A percentile compares a stretch with the other conserved stretches of the same genome.
Evolutionary conservation across 805 yeast genomes (phyloP).

Genomic region (Nakazawaea laoshanensis): DNA sequence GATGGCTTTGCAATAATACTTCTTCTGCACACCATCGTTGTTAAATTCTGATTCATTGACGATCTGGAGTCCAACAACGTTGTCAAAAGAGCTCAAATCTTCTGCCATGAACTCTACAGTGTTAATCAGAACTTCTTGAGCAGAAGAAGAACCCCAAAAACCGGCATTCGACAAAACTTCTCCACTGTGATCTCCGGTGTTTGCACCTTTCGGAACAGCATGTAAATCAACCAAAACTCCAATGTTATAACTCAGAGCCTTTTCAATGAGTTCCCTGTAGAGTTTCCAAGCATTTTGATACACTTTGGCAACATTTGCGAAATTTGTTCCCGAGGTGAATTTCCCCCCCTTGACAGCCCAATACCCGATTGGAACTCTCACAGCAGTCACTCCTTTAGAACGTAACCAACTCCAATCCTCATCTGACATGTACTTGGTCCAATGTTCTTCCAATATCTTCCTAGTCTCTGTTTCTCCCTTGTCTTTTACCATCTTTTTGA

Average conservation of each 20-base stretch:
- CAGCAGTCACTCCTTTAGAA: constrained; percentile 61
- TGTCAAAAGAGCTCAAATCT: constrained; percentile 50
- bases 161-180: constrained; percentile 47
- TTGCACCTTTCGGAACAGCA: constrained; percentile 91
- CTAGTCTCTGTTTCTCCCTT: constrained; percentile 49
- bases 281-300: constrained; percentile 71
- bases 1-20: constrained; percentile 60
- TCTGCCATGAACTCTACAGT: constrained; percentile 51
- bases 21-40: constrained; percentile 43
- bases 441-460: constrained; percentile 50
- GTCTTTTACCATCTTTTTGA: constrained; percentile 35
- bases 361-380: constrained; percentile 86
- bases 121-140: constrained; percentile 37
- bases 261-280: constrained; percentile 44
- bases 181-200: constrained; percentile 80
- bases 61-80: constrained; percentile 75
- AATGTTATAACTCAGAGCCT: constrained; percentile 55
- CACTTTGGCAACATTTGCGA: constrained; percentile 41
- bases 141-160: constrained; percentile 46
- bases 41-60: constrained; percentile 77
- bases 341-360: constrained; percentile 73
- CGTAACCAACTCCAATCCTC: constrained; percentile 77
- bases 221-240: constrained; percentile 80
- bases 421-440: constrained; percentile 51
- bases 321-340: constrained; percentile 54